phyloP scores from a whole-genome alignment of 176 grass and related monocot species.

The Rhynchospora tenuis region DNA sequence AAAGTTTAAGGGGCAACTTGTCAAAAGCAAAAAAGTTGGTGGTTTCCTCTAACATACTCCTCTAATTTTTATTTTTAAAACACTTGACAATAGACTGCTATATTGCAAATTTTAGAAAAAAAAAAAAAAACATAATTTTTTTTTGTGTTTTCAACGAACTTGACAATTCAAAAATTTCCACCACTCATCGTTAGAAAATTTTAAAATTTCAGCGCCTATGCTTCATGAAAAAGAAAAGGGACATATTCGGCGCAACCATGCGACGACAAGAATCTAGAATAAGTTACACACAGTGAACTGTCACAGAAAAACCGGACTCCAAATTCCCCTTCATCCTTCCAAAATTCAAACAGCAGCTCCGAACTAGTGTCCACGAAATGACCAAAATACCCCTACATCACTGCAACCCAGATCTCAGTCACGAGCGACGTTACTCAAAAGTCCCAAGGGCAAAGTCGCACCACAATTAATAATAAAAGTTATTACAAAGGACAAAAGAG shows the following conservation, averaged over 20 bases:
- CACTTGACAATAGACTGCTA: too few relatives aligned
- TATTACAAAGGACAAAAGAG: conserved; percentile 23
- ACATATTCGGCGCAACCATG: not conserved
- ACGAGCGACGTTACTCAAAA: not conserved
- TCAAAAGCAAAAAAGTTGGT: too few relatives aligned
- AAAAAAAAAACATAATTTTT: too few relatives aligned
- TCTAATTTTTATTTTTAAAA: too few relatives aligned
- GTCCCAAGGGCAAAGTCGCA: conserved; percentile 4
- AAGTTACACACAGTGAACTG: not conserved
- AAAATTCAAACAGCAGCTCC: conserved; percentile 25
- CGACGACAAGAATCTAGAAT: not conserved
- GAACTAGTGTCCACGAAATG: conserved; percentile 18
- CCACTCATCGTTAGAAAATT: not conserved
- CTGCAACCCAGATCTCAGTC: not conserved
- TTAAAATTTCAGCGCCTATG: not conserved
- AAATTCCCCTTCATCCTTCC: conserved; percentile 6
- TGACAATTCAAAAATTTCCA: not conserved
- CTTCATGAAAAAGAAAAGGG: not conserved
- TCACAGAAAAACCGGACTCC: conserved; percentile 16
- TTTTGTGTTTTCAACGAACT: too few relatives aligned
- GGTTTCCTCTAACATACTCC: too few relatives aligned
- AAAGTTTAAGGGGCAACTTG: too few relatives aligned
- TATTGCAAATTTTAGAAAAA: too few relatives aligned
- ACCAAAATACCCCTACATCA: not conserved
- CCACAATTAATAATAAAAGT: not conserved